phyloP scores from a whole-genome alignment of 441 rosid species.

The Arabidopsis lyrata region DNA sequence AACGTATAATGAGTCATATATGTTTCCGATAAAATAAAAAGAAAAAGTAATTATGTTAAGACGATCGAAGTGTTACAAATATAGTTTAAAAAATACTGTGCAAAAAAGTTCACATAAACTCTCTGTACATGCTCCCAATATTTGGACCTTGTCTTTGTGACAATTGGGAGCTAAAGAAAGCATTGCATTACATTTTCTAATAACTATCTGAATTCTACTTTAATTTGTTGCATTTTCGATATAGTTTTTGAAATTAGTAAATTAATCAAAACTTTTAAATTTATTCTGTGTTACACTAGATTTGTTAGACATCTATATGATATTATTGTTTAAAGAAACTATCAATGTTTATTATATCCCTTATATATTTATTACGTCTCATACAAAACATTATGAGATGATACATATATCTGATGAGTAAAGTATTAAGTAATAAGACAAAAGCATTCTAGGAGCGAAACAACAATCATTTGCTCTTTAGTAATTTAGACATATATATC shows the following conservation, averaged over 20 bases:
- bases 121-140: not conserved
- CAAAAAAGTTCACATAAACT: not conserved
- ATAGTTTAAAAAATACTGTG: not conserved
- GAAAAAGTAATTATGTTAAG: not conserved
- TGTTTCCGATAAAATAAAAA: not conserved
- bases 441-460: not conserved
- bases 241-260: not conserved
- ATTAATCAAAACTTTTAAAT: not conserved
- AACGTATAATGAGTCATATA: too few species aligned
- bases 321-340: not conserved
- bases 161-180: not conserved
- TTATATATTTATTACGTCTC: constrained; percentile 9
- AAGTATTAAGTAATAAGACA: not conserved
- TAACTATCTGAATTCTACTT: not conserved
- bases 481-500: not conserved
- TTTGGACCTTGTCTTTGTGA: not conserved
- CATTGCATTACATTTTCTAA: not conserved
- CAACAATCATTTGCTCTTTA: constrained; percentile 3
- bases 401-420: constrained; percentile 5
- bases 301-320: not conserved
- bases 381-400: not conserved
- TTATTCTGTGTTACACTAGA: not conserved
- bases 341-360: not conserved
- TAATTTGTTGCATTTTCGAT: not conserved
- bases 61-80: not conserved